phyloP scores from a whole-genome alignment of 2,329 filamentous ascomycete species.

The Alternaria dauci region DNA sequence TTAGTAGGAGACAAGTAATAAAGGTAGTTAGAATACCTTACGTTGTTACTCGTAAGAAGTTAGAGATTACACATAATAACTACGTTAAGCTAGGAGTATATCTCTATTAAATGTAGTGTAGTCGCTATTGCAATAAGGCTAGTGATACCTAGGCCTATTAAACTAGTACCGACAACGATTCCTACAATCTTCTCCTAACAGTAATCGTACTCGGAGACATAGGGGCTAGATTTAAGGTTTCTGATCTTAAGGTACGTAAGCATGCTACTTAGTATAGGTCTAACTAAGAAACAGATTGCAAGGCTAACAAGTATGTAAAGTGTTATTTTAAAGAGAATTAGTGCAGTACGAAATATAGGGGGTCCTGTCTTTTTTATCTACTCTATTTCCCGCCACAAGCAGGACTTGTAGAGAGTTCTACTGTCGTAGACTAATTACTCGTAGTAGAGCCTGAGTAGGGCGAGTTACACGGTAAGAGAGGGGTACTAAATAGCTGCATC shows the following conservation, averaged over 20 bases:
- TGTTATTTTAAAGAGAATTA: background rate
- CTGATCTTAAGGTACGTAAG: slow-evolving; percentile 12
- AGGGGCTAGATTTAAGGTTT: background rate
- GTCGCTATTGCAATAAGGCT: slow-evolving; percentile 12
- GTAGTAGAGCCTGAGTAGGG: slow-evolving; percentile 5
- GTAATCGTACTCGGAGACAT: slow-evolving; percentile 5
- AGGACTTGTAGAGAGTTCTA: background rate
- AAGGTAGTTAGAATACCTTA: slow-evolving; percentile 5
- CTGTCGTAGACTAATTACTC: background rate
- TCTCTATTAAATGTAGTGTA: background rate
- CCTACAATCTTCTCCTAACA: slow-evolving; percentile 4
- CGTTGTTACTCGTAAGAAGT: slow-evolving; percentile 10
- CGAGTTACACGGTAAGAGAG: background rate
- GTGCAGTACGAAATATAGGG: slow-evolving; percentile 14
- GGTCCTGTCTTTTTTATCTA: slow-evolving; percentile 10
- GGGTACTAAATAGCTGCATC: background rate
- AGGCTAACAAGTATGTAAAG: too few relatives aligned
- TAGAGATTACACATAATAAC: slow-evolving; percentile 17
- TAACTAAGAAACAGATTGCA: too few relatives aligned
- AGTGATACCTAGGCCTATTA: slow-evolving; percentile 1
- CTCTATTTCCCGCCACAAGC: background rate
- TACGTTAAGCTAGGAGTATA: slow-evolving; percentile 13
- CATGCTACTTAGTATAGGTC: background rate
- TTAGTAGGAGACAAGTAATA: background rate
- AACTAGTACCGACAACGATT: slow-evolving; percentile 1